Percentiles rank a stretch among this genome's conserved stretches.
Evolutionary conservation across 2,329 filamentous ascomycete species (phyloP).

Genomic region (Trichoderma endophyticum): DNA sequence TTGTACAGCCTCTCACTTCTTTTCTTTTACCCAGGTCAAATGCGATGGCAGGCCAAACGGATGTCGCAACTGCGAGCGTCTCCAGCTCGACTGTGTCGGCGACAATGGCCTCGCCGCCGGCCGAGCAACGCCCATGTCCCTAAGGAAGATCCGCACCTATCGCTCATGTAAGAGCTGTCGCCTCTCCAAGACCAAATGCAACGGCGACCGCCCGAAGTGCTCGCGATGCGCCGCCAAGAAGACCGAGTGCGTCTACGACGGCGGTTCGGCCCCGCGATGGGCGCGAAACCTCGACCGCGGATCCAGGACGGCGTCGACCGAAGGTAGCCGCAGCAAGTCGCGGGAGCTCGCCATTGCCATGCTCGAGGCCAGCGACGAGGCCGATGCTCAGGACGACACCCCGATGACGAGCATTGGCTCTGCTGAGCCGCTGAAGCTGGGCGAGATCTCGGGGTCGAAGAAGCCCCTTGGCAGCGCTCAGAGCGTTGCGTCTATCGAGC

Average conservation of each 20-base stretch:
- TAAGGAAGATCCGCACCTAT: constrained; percentile 41
- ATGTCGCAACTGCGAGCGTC: constrained; percentile 42
- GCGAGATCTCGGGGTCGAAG: background rate
- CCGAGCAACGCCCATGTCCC: constrained; percentile 28
- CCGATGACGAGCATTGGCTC: background rate
- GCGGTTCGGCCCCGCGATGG: constrained; percentile 38
- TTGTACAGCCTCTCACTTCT: background rate
- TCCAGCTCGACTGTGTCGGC: constrained; percentile 40
- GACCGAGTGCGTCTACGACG: constrained; percentile 39
- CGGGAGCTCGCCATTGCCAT: constrained; percentile 8
- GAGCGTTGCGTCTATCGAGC: constrained; percentile 18
- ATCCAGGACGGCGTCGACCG: constrained; percentile 9
- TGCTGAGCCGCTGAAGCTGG: background rate
- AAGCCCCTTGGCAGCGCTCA: background rate
- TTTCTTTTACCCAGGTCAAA: constrained; percentile 35
- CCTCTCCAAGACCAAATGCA: constrained; percentile 42
- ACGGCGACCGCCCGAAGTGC: constrained; percentile 40
- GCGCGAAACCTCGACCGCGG: constrained; percentile 33
- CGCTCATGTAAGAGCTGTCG: constrained; percentile 40
- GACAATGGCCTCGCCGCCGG: constrained; percentile 32
- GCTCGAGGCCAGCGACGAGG: background rate
- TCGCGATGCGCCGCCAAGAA: constrained; percentile 35
- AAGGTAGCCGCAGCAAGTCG: constrained; percentile 15
- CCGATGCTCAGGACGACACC: background rate
- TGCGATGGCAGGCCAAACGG: constrained; percentile 42